A percentile compares a stretch with the other conserved stretches of the same genome.
phyloP scores from a whole-genome alignment of 2,329 filamentous ascomycete species.

The Eutypa lata region DNA sequence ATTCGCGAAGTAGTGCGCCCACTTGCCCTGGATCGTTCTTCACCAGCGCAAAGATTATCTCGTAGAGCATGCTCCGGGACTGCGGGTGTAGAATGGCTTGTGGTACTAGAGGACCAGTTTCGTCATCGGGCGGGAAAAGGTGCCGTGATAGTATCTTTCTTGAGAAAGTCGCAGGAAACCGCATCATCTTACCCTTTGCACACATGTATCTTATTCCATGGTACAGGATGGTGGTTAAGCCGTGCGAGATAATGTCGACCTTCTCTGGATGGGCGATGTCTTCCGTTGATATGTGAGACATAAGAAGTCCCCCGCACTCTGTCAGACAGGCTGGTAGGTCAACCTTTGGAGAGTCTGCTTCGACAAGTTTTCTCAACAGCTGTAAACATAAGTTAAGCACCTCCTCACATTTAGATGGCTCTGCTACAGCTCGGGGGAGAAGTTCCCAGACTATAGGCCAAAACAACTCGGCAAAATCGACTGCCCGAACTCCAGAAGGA shows the following conservation, averaged over 20 bases:
- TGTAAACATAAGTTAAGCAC: conserved; percentile 27
- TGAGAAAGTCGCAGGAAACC: conserved; percentile 28
- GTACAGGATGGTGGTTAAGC: conserved; percentile 34
- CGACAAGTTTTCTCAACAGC: conserved; percentile 25
- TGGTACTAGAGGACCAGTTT: conserved; percentile 29
- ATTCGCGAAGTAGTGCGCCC: conserved; percentile 45
- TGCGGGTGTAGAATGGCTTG: conserved; percentile 47
- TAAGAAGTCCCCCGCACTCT: conserved; percentile 22
- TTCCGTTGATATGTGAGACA: conserved; percentile 22
- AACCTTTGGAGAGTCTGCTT: conserved; percentile 18
- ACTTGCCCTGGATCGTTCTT: conserved; percentile 50
- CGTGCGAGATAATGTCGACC: conserved; percentile 33
- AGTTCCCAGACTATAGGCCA: conserved; percentile 42
- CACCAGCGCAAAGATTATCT: conserved; percentile 55
- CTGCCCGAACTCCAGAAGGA: conserved; percentile 25
- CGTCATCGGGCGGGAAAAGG: conserved; percentile 57
- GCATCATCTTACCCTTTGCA: conserved; percentile 14
- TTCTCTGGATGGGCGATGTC: conserved; percentile 37
- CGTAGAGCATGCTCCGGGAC: conserved; percentile 58
- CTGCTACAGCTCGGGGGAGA: conserved; percentile 30
- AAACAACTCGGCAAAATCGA: conserved; percentile 42
- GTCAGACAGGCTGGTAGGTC: conserved; percentile 20
- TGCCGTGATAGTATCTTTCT: conserved; percentile 59
- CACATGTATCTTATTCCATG: conserved; percentile 25
- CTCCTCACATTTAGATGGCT: conserved; percentile 39